Evolutionary conservation across 208 protist genomes (phyloP), one percentile per base, ranked within the genome.

Genomic region (Endotrypanum monterogeii): DNA sequence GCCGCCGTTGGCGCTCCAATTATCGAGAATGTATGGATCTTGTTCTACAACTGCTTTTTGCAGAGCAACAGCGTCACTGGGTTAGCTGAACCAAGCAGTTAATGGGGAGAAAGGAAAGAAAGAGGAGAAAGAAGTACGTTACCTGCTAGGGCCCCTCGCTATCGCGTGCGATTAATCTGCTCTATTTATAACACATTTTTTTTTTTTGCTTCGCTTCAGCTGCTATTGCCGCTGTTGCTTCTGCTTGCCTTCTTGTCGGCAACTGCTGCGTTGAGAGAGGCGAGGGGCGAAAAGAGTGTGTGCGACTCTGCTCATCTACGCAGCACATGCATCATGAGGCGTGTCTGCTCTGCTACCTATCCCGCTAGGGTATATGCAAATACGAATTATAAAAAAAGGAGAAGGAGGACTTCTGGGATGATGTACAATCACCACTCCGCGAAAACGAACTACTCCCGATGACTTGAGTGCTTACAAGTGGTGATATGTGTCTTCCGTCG

Each of bases 1-100:
- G 30, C n/a, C 32, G 46, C 41, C 62, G 46, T 4, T 48, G 55
- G 18, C 30, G 16, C 18, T 28, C 58, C 18, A 30, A 66, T 35
- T 76, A 73, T 55, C 39, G 48, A 9, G 44, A 51, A 20, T 80
- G 76, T 28, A 71, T 80, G 69, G 52, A 76, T 28, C 61, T 80
- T 0, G 65, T 80, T 25, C 37, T 76, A 48, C 54, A 80, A 30
- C 55, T 80, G 1, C 60, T 80, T 9, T 65, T 80, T 23, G 61
- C 63, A 2, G 76, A 80, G 54, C 76, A 80, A 55, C 55, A 72
- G 23, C 41, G 48, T 28, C 69, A 44, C 62, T 71, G 35, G 54
- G 23, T 9, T 25, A 6, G 18, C 37, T 51, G 46, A 57, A 1
- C 32, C 32, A 50, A 41, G 32, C 39, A 30, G n/a, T 16, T 5